phyloP scores from a whole-genome alignment of 2,329 filamentous ascomycete genomes.

The Alternaria ethzedia region DNA sequence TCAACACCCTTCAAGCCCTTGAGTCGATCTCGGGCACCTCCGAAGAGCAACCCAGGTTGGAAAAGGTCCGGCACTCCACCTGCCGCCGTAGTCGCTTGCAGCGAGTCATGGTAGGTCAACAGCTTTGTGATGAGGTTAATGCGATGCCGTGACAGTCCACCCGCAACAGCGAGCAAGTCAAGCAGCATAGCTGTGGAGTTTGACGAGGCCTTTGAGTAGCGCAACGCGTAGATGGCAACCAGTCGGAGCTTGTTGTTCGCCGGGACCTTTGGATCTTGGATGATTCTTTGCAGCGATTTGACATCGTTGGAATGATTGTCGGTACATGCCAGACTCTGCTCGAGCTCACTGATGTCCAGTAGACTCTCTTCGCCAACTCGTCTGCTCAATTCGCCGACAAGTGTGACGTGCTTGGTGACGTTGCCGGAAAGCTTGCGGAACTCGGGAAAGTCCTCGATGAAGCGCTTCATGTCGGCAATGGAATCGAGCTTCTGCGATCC shows the following conservation, averaged over 20 bases:
- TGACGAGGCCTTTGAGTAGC: constrained; percentile 85
- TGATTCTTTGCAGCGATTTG: constrained; percentile 88
- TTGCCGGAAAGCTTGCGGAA: constrained; percentile 97
- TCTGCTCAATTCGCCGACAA: constrained; percentile 91
- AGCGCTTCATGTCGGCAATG: constrained; percentile 98
- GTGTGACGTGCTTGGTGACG: constrained; percentile 96
- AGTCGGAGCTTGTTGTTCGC: constrained; percentile 85
- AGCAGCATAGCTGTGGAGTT: constrained; percentile 84
- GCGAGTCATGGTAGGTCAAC: constrained; percentile 82
- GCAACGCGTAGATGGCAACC: constrained; percentile 91
- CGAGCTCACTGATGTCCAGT: constrained; percentile 95
- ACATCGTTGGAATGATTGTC: constrained; percentile 91
- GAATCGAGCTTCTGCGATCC: constrained; percentile 95
- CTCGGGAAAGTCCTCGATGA: constrained; percentile 98
- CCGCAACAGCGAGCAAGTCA: constrained; percentile 83
- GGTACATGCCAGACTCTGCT: constrained; percentile 95
- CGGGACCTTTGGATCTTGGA: constrained; percentile 79
- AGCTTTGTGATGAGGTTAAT: constrained; percentile 83
- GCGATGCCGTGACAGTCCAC: constrained; percentile 76
- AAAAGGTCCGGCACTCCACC: constrained; percentile 90
- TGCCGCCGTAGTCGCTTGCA: constrained; percentile 75
- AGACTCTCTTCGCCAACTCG: constrained; percentile 84
- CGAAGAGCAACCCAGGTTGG: constrained; percentile 85
- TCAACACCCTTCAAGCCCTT: constrained; percentile 97
- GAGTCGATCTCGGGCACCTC: constrained; percentile 83